Conservation (phyloP, 2,329 filamentous ascomycete genomes). For the Aspergillus fijiensis region DNA sequence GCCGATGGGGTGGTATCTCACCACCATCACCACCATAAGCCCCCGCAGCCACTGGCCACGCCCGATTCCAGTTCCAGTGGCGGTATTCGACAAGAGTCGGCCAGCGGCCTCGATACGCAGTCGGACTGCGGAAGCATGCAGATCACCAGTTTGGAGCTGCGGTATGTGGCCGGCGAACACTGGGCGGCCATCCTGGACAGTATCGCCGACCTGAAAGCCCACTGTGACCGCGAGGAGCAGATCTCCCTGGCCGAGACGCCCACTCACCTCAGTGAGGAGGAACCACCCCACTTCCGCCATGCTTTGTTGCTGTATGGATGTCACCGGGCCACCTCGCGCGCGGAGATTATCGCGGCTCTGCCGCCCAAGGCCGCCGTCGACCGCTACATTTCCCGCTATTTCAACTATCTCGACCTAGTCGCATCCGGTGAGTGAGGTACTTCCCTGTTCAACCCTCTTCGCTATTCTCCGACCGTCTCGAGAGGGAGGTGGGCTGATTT, state of each 20-base stretch:
- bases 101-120: neutral
- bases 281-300: neutral
- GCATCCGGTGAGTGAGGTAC: constrained; percentile 14
- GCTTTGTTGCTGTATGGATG: constrained; percentile 19
- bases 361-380: constrained; percentile 26
- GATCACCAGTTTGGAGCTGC: constrained; percentile 18
- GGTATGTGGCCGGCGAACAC: constrained; percentile 29
- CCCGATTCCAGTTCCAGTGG: neutral
- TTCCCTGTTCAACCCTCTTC: neutral
- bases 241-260: constrained; percentile 10
- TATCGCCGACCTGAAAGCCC: constrained; percentile 27
- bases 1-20: neutral
- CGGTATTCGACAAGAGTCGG: neutral
- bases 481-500: neutral
- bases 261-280: neutral
- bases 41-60: neutral
- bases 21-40: neutral
- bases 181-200: constrained; percentile 29
- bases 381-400: constrained; percentile 27
- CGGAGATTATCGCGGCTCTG: constrained; percentile 23
- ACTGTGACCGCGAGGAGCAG: constrained; percentile 24
- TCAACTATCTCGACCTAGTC: constrained; percentile 27
- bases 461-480: constrained; percentile 7
- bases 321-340: constrained; percentile 10
- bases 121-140: constrained; percentile 25